A percentile compares a stretch with the other conserved stretches of the same genome.
phyloP scores from a whole-genome alignment of 495 filamentous ascomycete genomes.

The Penicillium ochrochloron region DNA sequence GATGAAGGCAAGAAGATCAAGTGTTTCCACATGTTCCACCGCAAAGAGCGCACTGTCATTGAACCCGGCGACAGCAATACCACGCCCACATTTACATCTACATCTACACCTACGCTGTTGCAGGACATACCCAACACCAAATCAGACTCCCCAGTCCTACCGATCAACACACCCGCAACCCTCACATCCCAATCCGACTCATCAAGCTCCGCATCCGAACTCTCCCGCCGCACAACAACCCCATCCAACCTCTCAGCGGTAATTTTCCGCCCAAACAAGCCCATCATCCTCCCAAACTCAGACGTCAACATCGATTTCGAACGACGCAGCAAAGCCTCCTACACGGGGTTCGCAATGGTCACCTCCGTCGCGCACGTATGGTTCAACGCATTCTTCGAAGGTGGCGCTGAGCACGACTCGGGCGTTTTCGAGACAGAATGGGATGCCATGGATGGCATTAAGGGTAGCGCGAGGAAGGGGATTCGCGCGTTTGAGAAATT shows the following conservation, averaged over 20 bases:
- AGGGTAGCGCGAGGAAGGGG: constrained; percentile 80
- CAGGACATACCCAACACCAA: constrained; percentile 16
- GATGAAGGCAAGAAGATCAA: constrained; percentile 88
- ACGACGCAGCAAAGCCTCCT: constrained; percentile 73
- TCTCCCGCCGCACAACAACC: constrained; percentile 14
- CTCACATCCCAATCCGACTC: constrained; percentile 27
- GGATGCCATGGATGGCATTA: constrained; percentile 74
- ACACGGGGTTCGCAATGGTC: constrained; percentile 81
- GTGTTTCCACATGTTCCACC: constrained; percentile 78
- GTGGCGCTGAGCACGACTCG: constrained; percentile 63
- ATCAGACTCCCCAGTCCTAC: neutral
- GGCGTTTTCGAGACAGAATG: constrained; percentile 68
- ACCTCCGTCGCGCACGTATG: constrained; percentile 93
- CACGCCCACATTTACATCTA: neutral
- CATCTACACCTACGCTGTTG: neutral
- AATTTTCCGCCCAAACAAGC: constrained; percentile 72
- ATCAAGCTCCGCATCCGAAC: constrained; percentile 18
- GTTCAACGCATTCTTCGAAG: constrained; percentile 96
- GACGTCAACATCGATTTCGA: constrained; percentile 93
- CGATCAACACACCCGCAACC: constrained; percentile 19
- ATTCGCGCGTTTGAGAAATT: constrained; percentile 78
- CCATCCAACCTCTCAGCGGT: constrained; percentile 53
- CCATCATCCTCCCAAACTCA: constrained; percentile 71
- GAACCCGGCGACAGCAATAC: constrained; percentile 45
- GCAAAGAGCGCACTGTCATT: constrained; percentile 73